Evolutionary conservation across 73 alveolate genomes (phyloP).

Genomic region (Durusdinium trenchii): DNA sequence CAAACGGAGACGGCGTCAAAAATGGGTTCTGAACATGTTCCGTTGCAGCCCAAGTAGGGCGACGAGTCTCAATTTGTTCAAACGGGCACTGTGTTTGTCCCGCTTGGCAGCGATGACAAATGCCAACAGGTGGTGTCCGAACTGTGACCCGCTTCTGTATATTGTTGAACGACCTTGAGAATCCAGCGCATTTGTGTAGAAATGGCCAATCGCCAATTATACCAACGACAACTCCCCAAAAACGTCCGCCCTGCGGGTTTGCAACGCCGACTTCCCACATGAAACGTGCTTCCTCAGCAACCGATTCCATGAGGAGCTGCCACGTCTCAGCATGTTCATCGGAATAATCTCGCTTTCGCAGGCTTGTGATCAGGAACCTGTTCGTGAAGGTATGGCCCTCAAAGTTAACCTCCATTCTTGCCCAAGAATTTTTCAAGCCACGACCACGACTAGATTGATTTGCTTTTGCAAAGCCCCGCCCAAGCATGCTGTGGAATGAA

Average conservation of each 20-base stretch:
- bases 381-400: constrained; percentile 18
- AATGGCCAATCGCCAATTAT: constrained; percentile 50
- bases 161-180: constrained; percentile 21
- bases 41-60: neutral
- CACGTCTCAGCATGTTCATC: neutral
- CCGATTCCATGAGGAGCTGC: neutral
- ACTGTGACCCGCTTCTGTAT: neutral
- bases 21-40: neutral
- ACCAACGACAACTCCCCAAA: neutral
- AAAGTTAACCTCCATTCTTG: neutral
- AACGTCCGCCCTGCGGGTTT: neutral
- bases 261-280: neutral
- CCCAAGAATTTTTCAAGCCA: neutral
- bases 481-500: neutral
- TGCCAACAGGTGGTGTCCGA: neutral
- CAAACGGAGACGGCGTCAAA: neutral
- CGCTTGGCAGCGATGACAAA: constrained; percentile 13
- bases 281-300: constrained; percentile 17
- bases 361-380: neutral
- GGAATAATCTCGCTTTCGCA: constrained; percentile 5
- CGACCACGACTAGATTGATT: neutral
- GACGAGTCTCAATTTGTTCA: neutral
- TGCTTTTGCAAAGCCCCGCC: neutral
- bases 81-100: neutral
- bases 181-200: neutral